A percentile compares a stretch with the other conserved stretches of the same genome.
Conservation (phyloP, 176 grass and related monocot species). For the Hordeum vulgare region MorexV3_pseudomolecules_assembly NC_058518.1:121589925-121590424, state of each 20-base stretch:
- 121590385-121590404: conserved; percentile 71
- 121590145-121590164: conserved; percentile 14
- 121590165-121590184: conserved; percentile 56
- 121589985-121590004: background rate
- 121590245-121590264: conserved; percentile 71
- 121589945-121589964: background rate
- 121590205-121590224: conserved; percentile 50
- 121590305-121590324: background rate
- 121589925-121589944: background rate
- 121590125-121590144: conserved; percentile 68
- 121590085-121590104: conserved; percentile 21
- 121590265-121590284: background rate
- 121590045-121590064: conserved; percentile 1
- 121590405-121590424: conserved; percentile 71
- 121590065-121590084: background rate
- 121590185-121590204: conserved; percentile 66
- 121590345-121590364: no score
- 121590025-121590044: conserved; percentile 45
- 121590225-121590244: conserved; percentile 72
- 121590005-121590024: conserved; percentile 73
- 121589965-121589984: background rate
- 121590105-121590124: conserved; percentile 58
- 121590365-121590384: conserved; percentile 41
- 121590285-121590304: background rate
- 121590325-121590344: background rate